A percentile compares a stretch with the other conserved stretches of the same genome.
These are phyloP conservation scores for Limnomonas spitsbergensis DNA, from an alignment of 139 green algal species.

Conservation along the genomic window DNA sequence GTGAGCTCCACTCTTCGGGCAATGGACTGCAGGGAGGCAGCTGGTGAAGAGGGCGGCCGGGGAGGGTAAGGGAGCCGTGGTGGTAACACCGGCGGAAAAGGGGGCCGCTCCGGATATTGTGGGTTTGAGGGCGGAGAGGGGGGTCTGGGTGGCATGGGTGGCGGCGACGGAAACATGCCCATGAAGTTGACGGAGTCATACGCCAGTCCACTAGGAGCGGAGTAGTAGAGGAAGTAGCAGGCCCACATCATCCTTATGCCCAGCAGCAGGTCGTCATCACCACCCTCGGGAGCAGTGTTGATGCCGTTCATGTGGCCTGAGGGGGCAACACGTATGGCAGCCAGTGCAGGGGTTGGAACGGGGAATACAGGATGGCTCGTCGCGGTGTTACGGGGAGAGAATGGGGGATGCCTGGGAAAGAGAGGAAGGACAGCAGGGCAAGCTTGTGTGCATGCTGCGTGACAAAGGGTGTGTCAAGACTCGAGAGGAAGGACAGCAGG, in stretches of 20 bases:
- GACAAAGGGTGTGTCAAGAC: too few species aligned
- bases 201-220: constrained; percentile 16
- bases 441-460: too few species aligned
- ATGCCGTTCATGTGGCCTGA: constrained; percentile 48
- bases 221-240: constrained; percentile 78
- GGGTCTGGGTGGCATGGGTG: neutral
- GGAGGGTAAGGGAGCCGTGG: neutral
- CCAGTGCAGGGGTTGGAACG: too few species aligned
- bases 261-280: constrained; percentile 53
- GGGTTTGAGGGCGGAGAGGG: neutral
- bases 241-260: constrained; percentile 65
- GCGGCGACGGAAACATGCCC: neutral
- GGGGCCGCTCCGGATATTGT: neutral
- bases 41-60: neutral
- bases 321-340: too few species aligned
- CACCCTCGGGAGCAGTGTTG: constrained; percentile 4
- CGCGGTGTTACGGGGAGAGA: too few species aligned
- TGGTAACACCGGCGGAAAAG: neutral
- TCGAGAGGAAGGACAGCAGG: too few species aligned
- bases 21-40: neutral
- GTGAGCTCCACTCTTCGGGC: too few species aligned
- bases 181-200: constrained; percentile 21
- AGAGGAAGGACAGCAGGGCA: too few species aligned
- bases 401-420: too few species aligned
- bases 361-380: too few species aligned